These are phyloP conservation scores for Diaporthe eres DNA, from an alignment of 2,329 filamentous ascomycete genomes.

Conservation along the genomic window DNA sequence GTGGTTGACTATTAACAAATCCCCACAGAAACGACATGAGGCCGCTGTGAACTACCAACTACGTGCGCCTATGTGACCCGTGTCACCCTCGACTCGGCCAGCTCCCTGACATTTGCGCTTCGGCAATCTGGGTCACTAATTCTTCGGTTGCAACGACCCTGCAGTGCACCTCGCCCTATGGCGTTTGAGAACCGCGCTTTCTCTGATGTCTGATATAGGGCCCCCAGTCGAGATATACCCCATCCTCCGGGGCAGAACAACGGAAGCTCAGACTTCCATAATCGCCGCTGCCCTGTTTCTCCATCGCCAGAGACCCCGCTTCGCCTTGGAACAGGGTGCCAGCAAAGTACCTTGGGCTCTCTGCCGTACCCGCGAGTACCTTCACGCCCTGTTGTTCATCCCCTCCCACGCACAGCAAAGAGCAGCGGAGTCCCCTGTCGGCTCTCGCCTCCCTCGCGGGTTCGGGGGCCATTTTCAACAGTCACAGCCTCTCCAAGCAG, in stretches of 20 bases:
- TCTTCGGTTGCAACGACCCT: slow-evolving; percentile 44
- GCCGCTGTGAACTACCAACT: slow-evolving; percentile 18
- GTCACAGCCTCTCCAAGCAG: slow-evolving; percentile 42
- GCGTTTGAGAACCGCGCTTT: slow-evolving; percentile 47
- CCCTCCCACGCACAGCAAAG: slow-evolving; percentile 41
- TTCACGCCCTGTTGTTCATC: slow-evolving; percentile 34
- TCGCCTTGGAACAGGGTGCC: slow-evolving; percentile 36
- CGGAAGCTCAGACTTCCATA: slow-evolving; percentile 39
- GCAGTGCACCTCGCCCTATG: slow-evolving; percentile 45
- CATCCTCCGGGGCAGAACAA: slow-evolving; percentile 46
- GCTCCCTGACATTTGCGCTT: slow-evolving; percentile 45
- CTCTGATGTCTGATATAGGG: slow-evolving; percentile 48
- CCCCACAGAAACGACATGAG: slow-evolving; percentile 39
- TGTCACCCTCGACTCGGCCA: slow-evolving; percentile 40
- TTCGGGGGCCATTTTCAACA: slow-evolving; percentile 33
- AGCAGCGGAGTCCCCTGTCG: slow-evolving; percentile 42
- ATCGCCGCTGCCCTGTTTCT: slow-evolving; percentile 42
- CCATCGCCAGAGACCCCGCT: slow-evolving; percentile 40
- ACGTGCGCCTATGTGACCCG: slow-evolving; percentile 39
- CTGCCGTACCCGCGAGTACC: slow-evolving; percentile 36
- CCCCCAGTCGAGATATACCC: slow-evolving; percentile 48
- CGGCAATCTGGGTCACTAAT: slow-evolving; percentile 51
- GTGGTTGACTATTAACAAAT: slow-evolving; percentile 38
- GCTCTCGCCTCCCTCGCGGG: slow-evolving; percentile 35
- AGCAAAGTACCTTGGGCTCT: slow-evolving; percentile 37